Conservation (phyloP, 2,329 filamentous ascomycete genomes). For the Xylariaceae sp. region DNA sequence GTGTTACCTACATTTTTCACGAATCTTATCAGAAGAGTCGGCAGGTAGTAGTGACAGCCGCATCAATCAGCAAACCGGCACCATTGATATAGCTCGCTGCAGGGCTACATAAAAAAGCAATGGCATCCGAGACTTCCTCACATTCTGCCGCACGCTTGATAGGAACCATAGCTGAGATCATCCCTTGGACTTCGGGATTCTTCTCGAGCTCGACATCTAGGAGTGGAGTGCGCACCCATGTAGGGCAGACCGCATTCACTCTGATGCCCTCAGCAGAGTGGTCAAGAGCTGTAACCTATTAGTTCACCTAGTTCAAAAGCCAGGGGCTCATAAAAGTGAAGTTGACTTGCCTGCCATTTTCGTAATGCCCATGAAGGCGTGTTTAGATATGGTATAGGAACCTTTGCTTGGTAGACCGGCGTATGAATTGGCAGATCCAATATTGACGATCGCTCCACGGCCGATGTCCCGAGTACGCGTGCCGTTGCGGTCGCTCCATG, state of each 20-base stretch:
- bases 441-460: slow-evolving; percentile 17
- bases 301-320: not conserved
- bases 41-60: slow-evolving; percentile 16
- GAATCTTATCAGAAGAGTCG: slow-evolving; percentile 9
- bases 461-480: slow-evolving; percentile 13
- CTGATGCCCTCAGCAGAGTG: slow-evolving; percentile 14
- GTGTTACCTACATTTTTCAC: too few relatives aligned
- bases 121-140: slow-evolving; percentile 18
- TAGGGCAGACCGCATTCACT: slow-evolving; percentile 18
- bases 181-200: slow-evolving; percentile 6
- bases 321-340: too few relatives aligned
- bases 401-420: slow-evolving; percentile 14
- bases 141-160: slow-evolving; percentile 16
- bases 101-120: slow-evolving; percentile 17
- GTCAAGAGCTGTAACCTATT: slow-evolving; percentile 8
- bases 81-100: slow-evolving; percentile 20
- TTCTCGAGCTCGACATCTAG: slow-evolving; percentile 12
- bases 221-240: slow-evolving; percentile 17
- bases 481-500: slow-evolving; percentile 14
- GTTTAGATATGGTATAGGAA: slow-evolving; percentile 21
- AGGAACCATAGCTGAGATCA: not conserved
- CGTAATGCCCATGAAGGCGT: slow-evolving; percentile 17
- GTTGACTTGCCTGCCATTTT: slow-evolving; percentile 8
- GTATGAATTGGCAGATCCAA: slow-evolving; percentile 17
- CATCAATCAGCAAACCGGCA: slow-evolving; percentile 15